Evolutionary conservation across 345 rosid genomes (phyloP), one percentile per base, ranked within the genome.

Genomic region (Euclidium syriacum): DNA sequence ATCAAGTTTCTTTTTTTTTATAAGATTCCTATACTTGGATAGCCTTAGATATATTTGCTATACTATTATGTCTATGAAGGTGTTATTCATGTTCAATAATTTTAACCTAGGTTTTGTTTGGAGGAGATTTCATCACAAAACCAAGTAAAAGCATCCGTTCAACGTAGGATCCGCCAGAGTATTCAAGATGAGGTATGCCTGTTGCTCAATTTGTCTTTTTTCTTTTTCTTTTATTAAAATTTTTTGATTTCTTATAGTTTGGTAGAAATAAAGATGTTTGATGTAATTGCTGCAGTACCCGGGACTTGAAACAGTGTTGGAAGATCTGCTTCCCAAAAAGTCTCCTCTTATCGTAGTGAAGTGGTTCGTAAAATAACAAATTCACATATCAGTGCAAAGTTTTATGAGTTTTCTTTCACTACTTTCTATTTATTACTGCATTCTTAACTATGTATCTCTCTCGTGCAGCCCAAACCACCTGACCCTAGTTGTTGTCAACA

Each of bases 101-200:
- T n/a, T 19, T 22, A 30, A 62, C 11, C 10, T 65, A 95, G 99
- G 83, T 95, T 95, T 80, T 84, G 85, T 2, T 72, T 77, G 7
- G 98, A 95, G 75, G 99, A 95, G 7, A 88, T 95, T 12, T 95
- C 99, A 2, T 79, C 95, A 32, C 99, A 90, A 55, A 95, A 95
- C 77, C 99, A 95, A 83, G 96, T 95, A 33, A 95, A 95, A 66
- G 99, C 99, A 24, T 95, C 99, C 29, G 98, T 90, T 35, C 99
- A 95, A 67, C 82, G 99, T 9, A 90, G 74, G 76, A 88, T 95
- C 42, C 90, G 98, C 26, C 99, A 90, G 62, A 88, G 98, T 73
- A 95, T 90, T 55, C 96, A 86, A 11, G 99, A 95, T 30, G 98
- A 95, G 96, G 99, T 90, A 23, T 32, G 20, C 16, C 1, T 43